These are phyloP conservation scores for Farysia itapuensis DNA, from an alignment of 1,284 basidiomycete species.

Conservation along the genomic window DNA sequence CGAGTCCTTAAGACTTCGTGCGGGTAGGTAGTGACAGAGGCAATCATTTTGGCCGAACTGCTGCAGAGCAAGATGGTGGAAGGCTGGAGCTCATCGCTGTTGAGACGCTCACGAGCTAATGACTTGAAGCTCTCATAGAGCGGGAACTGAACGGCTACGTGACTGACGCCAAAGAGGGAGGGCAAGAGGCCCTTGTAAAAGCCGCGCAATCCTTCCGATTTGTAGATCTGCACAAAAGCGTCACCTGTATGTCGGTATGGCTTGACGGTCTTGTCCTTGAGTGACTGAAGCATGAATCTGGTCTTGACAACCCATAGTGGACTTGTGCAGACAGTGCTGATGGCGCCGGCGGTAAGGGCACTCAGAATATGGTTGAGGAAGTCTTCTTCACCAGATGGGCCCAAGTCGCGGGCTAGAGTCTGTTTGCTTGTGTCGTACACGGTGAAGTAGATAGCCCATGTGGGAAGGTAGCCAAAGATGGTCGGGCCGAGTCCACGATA, in stretches of 20 bases:
- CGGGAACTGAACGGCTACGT: slow-evolving; percentile 58
- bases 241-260: slow-evolving; percentile 54
- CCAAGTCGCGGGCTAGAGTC: slow-evolving; percentile 3
- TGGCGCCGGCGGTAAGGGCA: slow-evolving; percentile 55
- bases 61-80: slow-evolving; percentile 48
- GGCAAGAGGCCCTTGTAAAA: slow-evolving; percentile 57
- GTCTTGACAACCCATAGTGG: slow-evolving; percentile 60
- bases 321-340: slow-evolving; percentile 51
- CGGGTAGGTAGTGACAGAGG: slow-evolving; percentile 55
- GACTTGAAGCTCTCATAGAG: slow-evolving; percentile 56
- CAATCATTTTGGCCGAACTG: slow-evolving; percentile 58
- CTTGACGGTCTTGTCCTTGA: slow-evolving; percentile 5
- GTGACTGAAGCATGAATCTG: slow-evolving; percentile 49
- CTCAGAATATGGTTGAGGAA: slow-evolving; percentile 53
- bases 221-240: slow-evolving; percentile 53
- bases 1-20: slow-evolving; percentile 57
- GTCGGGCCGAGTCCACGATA: slow-evolving; percentile 57
- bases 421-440: slow-evolving; percentile 53
- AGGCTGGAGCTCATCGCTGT: slow-evolving; percentile 18
- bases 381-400: slow-evolving; percentile 14
- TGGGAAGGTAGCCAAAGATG: slow-evolving; percentile 57
- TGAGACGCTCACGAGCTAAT: slow-evolving; percentile 6
- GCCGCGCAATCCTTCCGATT: slow-evolving; percentile 43
- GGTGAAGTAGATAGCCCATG: slow-evolving; percentile 59
- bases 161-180: slow-evolving; percentile 51